These are phyloP conservation scores for Aspergillus sp. DNA, from an alignment of 2,329 filamentous ascomycete genomes.

Conservation along the genomic window DNA sequence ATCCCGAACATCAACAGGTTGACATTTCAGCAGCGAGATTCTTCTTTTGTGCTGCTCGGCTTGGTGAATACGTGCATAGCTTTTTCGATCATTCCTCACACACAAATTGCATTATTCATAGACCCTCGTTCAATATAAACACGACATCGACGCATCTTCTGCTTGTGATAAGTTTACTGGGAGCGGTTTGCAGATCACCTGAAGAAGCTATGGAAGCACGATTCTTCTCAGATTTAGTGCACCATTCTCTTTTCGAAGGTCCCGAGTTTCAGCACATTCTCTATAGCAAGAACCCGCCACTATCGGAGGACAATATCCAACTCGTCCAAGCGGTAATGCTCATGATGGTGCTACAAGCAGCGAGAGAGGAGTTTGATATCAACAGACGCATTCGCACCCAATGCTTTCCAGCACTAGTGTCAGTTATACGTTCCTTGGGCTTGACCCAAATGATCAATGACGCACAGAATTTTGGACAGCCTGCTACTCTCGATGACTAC, in stretches of 20 bases:
- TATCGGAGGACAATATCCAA: background rate
- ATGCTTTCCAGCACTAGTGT: background rate
- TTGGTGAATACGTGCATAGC: background rate
- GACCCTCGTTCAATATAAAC: constrained; percentile 1
- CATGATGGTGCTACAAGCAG: background rate
- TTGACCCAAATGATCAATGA: background rate
- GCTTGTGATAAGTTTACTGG: background rate
- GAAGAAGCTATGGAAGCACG: constrained; percentile 1
- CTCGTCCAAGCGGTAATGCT: background rate
- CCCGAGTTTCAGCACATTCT: background rate
- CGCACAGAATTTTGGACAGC: background rate
- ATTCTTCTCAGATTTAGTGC: background rate
- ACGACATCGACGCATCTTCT: background rate
- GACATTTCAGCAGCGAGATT: background rate
- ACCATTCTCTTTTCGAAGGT: background rate
- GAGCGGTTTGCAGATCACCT: background rate
- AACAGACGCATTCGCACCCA: background rate
- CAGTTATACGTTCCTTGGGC: background rate
- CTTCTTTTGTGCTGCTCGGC: background rate
- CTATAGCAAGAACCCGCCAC: background rate
- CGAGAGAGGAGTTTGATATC: background rate
- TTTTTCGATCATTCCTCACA: background rate
- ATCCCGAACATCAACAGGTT: background rate
- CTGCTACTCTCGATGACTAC: background rate
- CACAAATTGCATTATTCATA: background rate